Conservation (phyloP, 1,139 yeast genomes). For the Hanseniaspora uvarum region DNA sequence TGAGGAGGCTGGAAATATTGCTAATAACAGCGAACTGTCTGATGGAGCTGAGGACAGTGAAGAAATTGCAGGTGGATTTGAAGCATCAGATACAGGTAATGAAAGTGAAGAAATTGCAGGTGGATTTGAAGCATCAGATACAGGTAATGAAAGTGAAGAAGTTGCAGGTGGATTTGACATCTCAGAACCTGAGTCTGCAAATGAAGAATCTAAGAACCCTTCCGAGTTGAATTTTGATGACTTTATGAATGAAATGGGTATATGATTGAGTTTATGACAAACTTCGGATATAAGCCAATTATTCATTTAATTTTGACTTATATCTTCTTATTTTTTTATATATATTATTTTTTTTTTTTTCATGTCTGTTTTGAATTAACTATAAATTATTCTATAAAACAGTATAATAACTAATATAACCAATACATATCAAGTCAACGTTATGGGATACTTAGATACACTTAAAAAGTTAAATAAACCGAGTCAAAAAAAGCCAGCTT, state of each 20-base stretch:
- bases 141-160: conserved; percentile 15
- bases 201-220: not conserved
- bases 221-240: conserved; percentile 5
- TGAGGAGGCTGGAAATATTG: conserved; percentile 20
- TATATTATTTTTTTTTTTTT: not conserved
- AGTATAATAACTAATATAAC: not conserved
- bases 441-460: conserved; percentile 16
- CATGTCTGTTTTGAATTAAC: too few species aligned
- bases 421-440: not conserved
- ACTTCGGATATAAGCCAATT: not conserved
- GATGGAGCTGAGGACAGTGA: conserved; percentile 17
- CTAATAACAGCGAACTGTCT: conserved; percentile 17
- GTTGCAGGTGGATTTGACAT: conserved; percentile 26
- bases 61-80: conserved; percentile 18
- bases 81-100: conserved; percentile 15
- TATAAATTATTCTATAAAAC: not conserved
- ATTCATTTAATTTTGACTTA: not conserved
- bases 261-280: not conserved
- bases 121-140: conserved; percentile 23
- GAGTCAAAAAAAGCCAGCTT: not conserved
- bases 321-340: not conserved
- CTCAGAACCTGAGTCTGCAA: too few species aligned
- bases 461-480: conserved; percentile 6
- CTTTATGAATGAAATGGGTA: conserved; percentile 9
- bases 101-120: conserved; percentile 22